phyloP scores from a whole-genome alignment of 371 early-diverging fungal species.

The Rhizopus arrhizus region DNA sequence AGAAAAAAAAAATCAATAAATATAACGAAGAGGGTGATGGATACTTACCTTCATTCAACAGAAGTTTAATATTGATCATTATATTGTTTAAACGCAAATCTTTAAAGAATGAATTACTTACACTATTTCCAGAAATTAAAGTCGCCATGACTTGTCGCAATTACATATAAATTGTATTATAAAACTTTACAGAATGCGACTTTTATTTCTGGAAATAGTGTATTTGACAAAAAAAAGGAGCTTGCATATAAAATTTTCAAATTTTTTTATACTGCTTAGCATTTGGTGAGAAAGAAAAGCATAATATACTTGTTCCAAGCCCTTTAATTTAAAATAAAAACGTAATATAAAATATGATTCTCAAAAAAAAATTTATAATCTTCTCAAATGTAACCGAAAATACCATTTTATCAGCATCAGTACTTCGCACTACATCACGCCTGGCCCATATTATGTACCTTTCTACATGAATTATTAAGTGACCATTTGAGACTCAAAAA shows the following conservation, averaged over 20 bases:
- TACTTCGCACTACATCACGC: constrained; percentile 4
- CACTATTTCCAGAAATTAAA: no score
- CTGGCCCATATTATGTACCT: constrained; percentile 3
- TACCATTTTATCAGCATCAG: constrained; percentile 3
- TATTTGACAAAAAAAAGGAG: constrained; percentile 1
- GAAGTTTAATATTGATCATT: constrained; percentile 12
- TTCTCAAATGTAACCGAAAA: constrained; percentile 5
- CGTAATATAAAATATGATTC: no score
- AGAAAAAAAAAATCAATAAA: constrained; percentile 8
- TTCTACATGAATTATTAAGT: constrained; percentile 9
- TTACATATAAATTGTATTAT: no score
- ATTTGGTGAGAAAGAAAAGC: no score
- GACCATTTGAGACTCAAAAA: no score
- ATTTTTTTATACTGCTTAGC: no score
- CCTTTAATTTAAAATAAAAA: no score
- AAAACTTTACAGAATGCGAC: no score
- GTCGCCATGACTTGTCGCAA: no score
- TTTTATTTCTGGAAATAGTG: no score
- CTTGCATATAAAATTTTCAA: constrained; percentile 5
- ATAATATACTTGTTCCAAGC: no score
- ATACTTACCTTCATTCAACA: constrained; percentile 12
- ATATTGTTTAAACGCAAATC: constrained; percentile 8
- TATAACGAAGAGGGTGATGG: constrained; percentile 9
- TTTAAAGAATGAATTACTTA: constrained; percentile 10
- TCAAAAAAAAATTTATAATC: constrained; percentile 6